phyloP scores from a whole-genome alignment of 768 basidiomycete genomes.

The Panellus pusillus region DNA sequence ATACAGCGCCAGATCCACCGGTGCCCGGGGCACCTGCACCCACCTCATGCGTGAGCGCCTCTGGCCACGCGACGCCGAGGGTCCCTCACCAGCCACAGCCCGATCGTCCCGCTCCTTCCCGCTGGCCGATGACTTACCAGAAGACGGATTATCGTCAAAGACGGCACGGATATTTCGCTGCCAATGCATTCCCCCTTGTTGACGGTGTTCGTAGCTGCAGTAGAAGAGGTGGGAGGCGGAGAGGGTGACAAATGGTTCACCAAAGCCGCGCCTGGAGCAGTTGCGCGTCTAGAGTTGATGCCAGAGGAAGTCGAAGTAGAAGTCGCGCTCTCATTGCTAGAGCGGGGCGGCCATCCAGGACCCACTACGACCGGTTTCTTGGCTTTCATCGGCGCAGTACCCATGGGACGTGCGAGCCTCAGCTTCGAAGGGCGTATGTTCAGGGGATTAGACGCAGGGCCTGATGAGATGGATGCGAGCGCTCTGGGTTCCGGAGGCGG shows the following conservation, averaged over 20 bases:
- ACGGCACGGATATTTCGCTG: constrained; percentile 8
- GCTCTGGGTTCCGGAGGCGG: constrained; percentile 38
- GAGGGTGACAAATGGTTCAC: background rate
- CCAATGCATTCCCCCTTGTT: constrained; percentile 36
- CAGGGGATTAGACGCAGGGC: constrained; percentile 52
- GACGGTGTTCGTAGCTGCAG: background rate
- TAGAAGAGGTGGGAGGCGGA: background rate
- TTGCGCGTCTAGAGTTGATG: too few relatives aligned
- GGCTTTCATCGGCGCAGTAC: constrained; percentile 17
- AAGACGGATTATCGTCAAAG: background rate
- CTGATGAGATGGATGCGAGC: constrained; percentile 40
- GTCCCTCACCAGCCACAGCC: too few relatives aligned
- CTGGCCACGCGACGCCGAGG: too few relatives aligned
- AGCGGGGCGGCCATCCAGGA: constrained; percentile 6
- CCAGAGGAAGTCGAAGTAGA: too few relatives aligned
- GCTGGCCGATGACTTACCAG: constrained; percentile 6
- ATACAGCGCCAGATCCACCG: too few relatives aligned
- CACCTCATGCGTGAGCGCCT: too few relatives aligned
- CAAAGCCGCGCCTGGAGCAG: background rate
- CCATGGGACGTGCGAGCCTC: background rate
- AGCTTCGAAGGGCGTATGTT: constrained; percentile 49
- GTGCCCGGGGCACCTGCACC: too few relatives aligned
- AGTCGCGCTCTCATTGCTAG: background rate
- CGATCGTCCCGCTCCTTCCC: too few relatives aligned
- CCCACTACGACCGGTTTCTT: constrained; percentile 16